Conservation (phyloP, 495 filamentous ascomycete species). For the Durotheca rogersii region DNA sequence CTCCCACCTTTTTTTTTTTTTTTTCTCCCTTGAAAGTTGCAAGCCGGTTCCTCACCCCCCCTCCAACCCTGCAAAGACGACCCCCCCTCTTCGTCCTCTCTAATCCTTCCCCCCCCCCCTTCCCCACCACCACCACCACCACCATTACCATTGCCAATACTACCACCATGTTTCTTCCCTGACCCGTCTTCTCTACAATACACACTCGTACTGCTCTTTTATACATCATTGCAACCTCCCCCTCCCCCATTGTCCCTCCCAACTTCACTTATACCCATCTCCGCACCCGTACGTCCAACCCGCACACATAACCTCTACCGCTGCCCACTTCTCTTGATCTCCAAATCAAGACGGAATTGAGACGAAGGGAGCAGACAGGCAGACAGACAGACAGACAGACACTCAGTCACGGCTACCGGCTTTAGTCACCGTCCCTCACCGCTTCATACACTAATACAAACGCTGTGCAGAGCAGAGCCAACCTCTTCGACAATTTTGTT, state of each 20-base stretch:
- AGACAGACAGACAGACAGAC: slow-evolving; percentile 9
- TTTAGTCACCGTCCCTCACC: slow-evolving; percentile 26
- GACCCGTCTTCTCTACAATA: slow-evolving; percentile 13
- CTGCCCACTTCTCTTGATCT: slow-evolving; percentile 23
- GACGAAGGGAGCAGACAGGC: not conserved
- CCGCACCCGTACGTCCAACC: slow-evolving; percentile 8
- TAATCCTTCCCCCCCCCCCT: slow-evolving; percentile 47
- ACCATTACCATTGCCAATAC: slow-evolving; percentile 12
- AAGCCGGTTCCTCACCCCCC: slow-evolving; percentile 19
- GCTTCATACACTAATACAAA: slow-evolving; percentile 38
- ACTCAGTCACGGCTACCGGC: slow-evolving; percentile 13
- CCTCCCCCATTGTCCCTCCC: slow-evolving; percentile 31
- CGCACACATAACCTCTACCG: slow-evolving; percentile 8
- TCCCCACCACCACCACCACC: slow-evolving; percentile 22
- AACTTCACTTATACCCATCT: slow-evolving; percentile 26
- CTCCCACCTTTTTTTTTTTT: slow-evolving; percentile 17
- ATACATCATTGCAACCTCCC: slow-evolving; percentile 32
- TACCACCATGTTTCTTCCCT: slow-evolving; percentile 2
- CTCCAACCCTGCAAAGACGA: slow-evolving; percentile 23
- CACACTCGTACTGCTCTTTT: slow-evolving; percentile 31
- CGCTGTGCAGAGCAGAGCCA: slow-evolving; percentile 31
- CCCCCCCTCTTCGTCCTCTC: slow-evolving; percentile 27
- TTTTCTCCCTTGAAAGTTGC: slow-evolving; percentile 24
- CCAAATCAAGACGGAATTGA: too few relatives aligned
- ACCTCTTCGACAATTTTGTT: slow-evolving; percentile 30